A percentile compares a stretch with the other conserved stretches of the same genome.
Evolutionary conservation across 495 filamentous ascomycete genomes (phyloP).

Genomic region (Tuber brumale): DNA sequence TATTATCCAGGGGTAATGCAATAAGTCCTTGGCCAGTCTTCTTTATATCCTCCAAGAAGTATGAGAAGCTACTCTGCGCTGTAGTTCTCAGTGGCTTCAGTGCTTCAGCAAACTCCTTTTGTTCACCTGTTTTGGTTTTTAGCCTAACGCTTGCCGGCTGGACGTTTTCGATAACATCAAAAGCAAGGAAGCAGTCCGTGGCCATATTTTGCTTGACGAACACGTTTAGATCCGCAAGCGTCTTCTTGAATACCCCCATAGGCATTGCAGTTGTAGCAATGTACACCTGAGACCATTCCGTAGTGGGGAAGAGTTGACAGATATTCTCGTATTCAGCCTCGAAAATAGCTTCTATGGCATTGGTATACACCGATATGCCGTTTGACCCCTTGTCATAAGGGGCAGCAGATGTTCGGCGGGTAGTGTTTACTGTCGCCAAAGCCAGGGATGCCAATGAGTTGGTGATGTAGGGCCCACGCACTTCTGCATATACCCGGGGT

Average conservation of each 20-base stretch:
- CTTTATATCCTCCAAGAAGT: slow-evolving; percentile 81
- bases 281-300: slow-evolving; percentile 72
- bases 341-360: slow-evolving; percentile 78
- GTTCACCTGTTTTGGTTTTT: slow-evolving; percentile 73
- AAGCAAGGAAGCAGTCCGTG: slow-evolving; percentile 93
- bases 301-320: slow-evolving; percentile 69
- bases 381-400: slow-evolving; percentile 85
- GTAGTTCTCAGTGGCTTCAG: slow-evolving; percentile 86
- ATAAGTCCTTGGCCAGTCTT: slow-evolving; percentile 56
- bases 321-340: slow-evolving; percentile 83
- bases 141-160: slow-evolving; percentile 70
- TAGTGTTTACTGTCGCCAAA: slow-evolving; percentile 75
- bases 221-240: slow-evolving; percentile 77
- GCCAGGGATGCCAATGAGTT: slow-evolving; percentile 76
- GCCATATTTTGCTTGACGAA: slow-evolving; percentile 79
- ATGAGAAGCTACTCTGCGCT: slow-evolving; percentile 73
- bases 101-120: slow-evolving; percentile 77
- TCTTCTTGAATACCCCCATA: slow-evolving; percentile 74
- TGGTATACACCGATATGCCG: slow-evolving; percentile 83
- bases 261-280: slow-evolving; percentile 68
- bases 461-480: slow-evolving; percentile 76
- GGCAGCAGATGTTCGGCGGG: slow-evolving; percentile 57
- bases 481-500: slow-evolving; percentile 72
- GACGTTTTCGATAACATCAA: slow-evolving; percentile 91
- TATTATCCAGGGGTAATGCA: slow-evolving; percentile 70